These are phyloP conservation scores for Cephalotrichum gorgonifer DNA, from an alignment of 2,329 filamentous ascomycete species.

Conservation along the genomic window DNA sequence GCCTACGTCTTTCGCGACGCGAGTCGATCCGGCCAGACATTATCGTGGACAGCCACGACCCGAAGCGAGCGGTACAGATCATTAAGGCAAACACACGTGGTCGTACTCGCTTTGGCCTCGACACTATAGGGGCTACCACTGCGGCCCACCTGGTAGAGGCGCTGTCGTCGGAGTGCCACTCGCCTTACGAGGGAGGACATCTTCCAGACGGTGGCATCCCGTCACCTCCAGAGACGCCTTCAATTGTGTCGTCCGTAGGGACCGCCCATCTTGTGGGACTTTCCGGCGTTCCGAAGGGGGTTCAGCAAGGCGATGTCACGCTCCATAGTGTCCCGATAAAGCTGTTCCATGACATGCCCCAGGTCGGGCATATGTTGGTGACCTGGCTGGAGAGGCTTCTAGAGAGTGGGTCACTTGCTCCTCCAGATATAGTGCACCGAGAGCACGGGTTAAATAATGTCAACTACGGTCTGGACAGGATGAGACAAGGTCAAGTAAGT, in stretches of 20 bases:
- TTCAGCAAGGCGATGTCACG: constrained; percentile 28
- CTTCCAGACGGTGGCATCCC: background rate
- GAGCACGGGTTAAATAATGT: constrained; percentile 54
- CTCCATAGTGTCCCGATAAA: constrained; percentile 66
- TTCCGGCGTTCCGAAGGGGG: constrained; percentile 53
- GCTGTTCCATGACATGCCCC: constrained; percentile 57
- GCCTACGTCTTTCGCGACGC: constrained; percentile 42
- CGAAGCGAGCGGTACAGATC: constrained; percentile 53
- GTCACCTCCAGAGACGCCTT: background rate
- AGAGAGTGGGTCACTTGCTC: constrained; percentile 35
- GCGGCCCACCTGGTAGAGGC: constrained; percentile 47
- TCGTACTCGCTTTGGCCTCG: constrained; percentile 55
- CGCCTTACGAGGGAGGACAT: too few species aligned
- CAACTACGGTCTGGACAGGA: constrained; percentile 56
- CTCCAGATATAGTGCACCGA: constrained; percentile 54
- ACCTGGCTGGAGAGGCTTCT: constrained; percentile 58
- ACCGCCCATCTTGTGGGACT: constrained; percentile 54
- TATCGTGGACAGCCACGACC: constrained; percentile 58
- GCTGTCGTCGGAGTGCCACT: constrained; percentile 23
- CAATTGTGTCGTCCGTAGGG: constrained; percentile 18
- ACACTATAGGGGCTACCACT: constrained; percentile 56
- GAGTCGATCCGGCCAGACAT: constrained; percentile 43
- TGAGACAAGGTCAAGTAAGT: constrained; percentile 55
- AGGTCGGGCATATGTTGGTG: constrained; percentile 51
- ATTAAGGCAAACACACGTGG: constrained; percentile 49